Evolutionary conservation across 2,329 filamentous ascomycete genomes (phyloP).

Genomic region (Ophiostoma montium): DNA sequence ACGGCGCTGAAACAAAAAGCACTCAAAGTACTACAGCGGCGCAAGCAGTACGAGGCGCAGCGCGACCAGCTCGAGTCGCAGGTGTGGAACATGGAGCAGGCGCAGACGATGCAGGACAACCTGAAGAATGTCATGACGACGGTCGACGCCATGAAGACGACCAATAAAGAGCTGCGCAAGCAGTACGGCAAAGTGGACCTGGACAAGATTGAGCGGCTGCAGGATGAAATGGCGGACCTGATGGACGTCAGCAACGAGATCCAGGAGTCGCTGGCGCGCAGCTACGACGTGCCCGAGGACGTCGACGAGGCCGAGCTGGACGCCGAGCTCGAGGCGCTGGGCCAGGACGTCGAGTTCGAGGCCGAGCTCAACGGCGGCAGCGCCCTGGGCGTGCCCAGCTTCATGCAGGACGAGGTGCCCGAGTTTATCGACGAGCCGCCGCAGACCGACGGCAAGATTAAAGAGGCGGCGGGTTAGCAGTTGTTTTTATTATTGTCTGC

Average conservation of each 20-base stretch:
- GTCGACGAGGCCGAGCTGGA: slow-evolving; percentile 94
- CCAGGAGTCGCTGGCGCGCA: slow-evolving; percentile 79
- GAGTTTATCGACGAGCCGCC: slow-evolving; percentile 91
- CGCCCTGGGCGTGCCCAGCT: slow-evolving; percentile 56
- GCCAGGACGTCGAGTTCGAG: slow-evolving; percentile 86
- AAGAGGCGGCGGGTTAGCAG: slow-evolving; percentile 10
- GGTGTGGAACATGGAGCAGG: slow-evolving; percentile 98
- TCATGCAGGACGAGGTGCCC: slow-evolving; percentile 79
- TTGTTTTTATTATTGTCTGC: not conserved
- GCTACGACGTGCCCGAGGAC: slow-evolving; percentile 92
- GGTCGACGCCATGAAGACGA: slow-evolving; percentile 93
- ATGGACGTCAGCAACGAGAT: slow-evolving; percentile 98
- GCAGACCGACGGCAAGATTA: slow-evolving; percentile 12
- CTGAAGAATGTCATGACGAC: slow-evolving; percentile 98
- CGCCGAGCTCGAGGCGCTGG: slow-evolving; percentile 87
- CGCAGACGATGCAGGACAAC: slow-evolving; percentile 96
- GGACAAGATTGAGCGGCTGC: slow-evolving; percentile 91
- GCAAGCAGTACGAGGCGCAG: slow-evolving; percentile 87
- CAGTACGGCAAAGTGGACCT: slow-evolving; percentile 97
- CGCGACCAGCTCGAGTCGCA: slow-evolving; percentile 88
- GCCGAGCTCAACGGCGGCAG: slow-evolving; percentile 40
- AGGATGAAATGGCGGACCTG: slow-evolving; percentile 97
- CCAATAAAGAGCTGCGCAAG: slow-evolving; percentile 79
- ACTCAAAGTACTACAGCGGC: slow-evolving; percentile 81
- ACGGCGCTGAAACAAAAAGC: slow-evolving; percentile 86